Conservation (phyloP, 805 yeast genomes). For the Cyberlindnera meyerae region DNA sequence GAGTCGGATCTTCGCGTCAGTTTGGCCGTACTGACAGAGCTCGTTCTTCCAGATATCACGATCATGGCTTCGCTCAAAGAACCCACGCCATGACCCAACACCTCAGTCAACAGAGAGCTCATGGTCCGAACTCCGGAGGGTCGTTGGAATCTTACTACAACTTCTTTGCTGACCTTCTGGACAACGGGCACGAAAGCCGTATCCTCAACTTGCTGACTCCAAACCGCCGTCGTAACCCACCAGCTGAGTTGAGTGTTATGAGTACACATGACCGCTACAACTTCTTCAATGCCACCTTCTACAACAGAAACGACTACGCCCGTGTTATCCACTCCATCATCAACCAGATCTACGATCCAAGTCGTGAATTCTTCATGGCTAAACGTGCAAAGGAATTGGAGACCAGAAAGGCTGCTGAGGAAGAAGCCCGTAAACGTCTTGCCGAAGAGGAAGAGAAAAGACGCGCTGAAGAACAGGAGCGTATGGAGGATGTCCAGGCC, state of each 20-base stretch:
- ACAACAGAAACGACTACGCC: conserved; percentile 35
- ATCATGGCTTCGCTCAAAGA: conserved; percentile 14
- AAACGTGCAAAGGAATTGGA: conserved; percentile 13
- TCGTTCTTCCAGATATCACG: conserved; percentile 25
- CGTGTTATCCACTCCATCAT: conserved; percentile 40
- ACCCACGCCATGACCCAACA: conserved; percentile 4
- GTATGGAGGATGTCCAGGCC: too few relatives aligned
- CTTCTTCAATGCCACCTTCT: conserved; percentile 49
- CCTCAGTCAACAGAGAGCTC: conserved; percentile 2
- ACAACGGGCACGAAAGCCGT: conserved; percentile 4
- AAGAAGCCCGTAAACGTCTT: conserved; percentile 22
- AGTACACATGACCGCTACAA: conserved; percentile 69
- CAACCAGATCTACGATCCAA: conserved; percentile 43
- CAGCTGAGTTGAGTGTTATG: conserved; percentile 12
- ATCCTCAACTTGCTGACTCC: conserved; percentile 6
- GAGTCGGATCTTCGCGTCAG: conserved; percentile 1
- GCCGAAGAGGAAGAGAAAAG: conserved; percentile 27
- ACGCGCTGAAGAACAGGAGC: conserved; percentile 24
- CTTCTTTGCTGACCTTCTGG: conserved; percentile 12
- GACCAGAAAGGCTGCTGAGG: conserved; percentile 19
- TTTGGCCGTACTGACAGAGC: conserved; percentile 9
- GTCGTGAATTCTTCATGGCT: conserved; percentile 35
- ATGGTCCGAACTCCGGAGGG: not conserved
- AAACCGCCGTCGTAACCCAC: conserved; percentile 3
- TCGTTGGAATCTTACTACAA: conserved; percentile 9